Conservation (phyloP, 305 asterid species). For the Fraxinus paxiana region DNA sequence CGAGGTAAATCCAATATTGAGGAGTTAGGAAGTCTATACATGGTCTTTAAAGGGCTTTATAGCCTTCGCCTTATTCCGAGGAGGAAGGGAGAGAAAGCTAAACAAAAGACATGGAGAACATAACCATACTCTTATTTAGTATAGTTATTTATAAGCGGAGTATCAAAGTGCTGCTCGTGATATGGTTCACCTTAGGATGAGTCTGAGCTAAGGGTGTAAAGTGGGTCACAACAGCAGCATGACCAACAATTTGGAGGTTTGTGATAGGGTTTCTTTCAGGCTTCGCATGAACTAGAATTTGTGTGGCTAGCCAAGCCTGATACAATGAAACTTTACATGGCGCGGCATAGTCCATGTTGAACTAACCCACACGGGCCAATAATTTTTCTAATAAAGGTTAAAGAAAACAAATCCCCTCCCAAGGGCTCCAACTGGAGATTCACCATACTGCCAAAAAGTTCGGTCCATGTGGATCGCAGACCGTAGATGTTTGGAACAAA, state of each 20-base stretch:
- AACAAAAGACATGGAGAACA: neutral
- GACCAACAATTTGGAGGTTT: neutral
- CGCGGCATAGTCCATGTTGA: neutral
- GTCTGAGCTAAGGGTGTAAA: neutral
- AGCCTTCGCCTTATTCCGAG: neutral
- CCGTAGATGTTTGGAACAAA: neutral
- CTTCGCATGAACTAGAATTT: neutral
- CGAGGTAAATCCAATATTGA: neutral
- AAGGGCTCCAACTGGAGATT: neutral
- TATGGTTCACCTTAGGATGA: neutral
- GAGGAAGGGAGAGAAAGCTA: neutral
- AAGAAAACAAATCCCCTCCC: neutral
- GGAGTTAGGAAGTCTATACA: neutral
- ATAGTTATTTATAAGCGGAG: neutral
- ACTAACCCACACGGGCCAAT: neutral
- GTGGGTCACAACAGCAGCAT: neutral
- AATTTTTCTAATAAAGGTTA: neutral
- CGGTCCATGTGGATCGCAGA: neutral
- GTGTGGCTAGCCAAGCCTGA: neutral
- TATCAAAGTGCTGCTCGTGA: neutral
- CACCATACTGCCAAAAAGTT: neutral
- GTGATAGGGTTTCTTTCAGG: neutral
- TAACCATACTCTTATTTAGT: neutral
- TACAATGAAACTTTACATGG: neutral
- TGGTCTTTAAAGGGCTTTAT: neutral